These are phyloP conservation scores for Barbatosphaeria neglecta DNA, from an alignment of 495 filamentous ascomycete species.

Conservation along the genomic window DNA sequence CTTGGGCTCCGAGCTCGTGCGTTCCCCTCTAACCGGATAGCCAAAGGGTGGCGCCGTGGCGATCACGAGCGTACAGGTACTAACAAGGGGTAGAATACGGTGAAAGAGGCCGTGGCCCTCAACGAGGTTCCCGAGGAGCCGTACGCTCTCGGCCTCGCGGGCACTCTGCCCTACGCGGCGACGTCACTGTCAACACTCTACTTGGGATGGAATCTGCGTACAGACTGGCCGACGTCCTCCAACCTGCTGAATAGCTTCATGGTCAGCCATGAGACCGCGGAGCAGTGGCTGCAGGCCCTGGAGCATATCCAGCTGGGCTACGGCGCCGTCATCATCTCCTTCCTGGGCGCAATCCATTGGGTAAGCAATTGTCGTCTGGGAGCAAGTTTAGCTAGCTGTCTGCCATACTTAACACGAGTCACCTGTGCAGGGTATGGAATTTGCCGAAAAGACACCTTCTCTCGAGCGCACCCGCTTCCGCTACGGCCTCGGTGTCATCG, in stretches of 20 bases:
- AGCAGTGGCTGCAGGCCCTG: slow-evolving; percentile 61
- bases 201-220: slow-evolving; percentile 71
- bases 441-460: slow-evolving; percentile 30
- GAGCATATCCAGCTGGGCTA: slow-evolving; percentile 91
- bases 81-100: slow-evolving; percentile 47
- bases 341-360: slow-evolving; percentile 96
- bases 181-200: slow-evolving; percentile 83
- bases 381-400: background rate
- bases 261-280: slow-evolving; percentile 59
- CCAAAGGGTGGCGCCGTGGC: background rate
- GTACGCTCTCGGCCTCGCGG: slow-evolving; percentile 72
- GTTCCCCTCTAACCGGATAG: slow-evolving; percentile 11
- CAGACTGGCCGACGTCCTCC: slow-evolving; percentile 49
- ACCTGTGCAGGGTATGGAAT: slow-evolving; percentile 50
- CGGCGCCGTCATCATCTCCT: slow-evolving; percentile 88
- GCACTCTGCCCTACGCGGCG: slow-evolving; percentile 79
- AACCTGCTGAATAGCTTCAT: slow-evolving; percentile 38
- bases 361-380: slow-evolving; percentile 33
- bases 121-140: slow-evolving; percentile 67
- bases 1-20: slow-evolving; percentile 63
- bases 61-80: background rate
- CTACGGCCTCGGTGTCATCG: slow-evolving; percentile 72
- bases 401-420: background rate
- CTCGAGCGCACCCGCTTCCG: slow-evolving; percentile 36
- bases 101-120: slow-evolving; percentile 83